These are phyloP conservation scores for Serendipita sp. DNA, from an alignment of 768 basidiomycete genomes.

Conservation along the genomic window DNA sequence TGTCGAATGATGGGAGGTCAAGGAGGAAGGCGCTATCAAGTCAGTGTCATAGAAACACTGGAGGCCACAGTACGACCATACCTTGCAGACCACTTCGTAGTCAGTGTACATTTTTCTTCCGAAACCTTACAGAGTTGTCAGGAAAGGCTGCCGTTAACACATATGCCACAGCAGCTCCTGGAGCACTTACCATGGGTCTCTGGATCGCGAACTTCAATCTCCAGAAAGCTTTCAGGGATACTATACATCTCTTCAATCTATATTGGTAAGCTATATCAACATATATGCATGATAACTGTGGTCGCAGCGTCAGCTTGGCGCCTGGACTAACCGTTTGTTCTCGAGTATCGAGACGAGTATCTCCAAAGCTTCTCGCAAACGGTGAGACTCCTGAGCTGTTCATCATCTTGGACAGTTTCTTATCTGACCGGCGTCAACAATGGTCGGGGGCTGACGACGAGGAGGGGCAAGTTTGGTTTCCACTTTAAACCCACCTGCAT, in stretches of 20 bases:
- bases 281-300: conserved; percentile 17
- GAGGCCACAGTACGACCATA: conserved; percentile 19
- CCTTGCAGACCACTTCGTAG: conserved; percentile 97
- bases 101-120: conserved; percentile 99
- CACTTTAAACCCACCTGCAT: background rate
- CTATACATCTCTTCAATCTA: conserved; percentile 98
- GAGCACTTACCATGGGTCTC: conserved; percentile 73
- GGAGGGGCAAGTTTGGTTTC: background rate
- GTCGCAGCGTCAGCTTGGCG: conserved; percentile 15
- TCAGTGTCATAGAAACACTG: conserved; percentile 5
- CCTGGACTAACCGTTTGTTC: conserved; percentile 23
- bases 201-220: conserved; percentile 93
- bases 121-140: conserved; percentile 41
- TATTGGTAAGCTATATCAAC: conserved; percentile 5
- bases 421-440: background rate
- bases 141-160: background rate
- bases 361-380: conserved; percentile 27
- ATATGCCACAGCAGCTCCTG: background rate
- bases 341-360: conserved; percentile 21
- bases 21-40: background rate
- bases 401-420: background rate
- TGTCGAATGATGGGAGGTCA: background rate
- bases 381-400: conserved; percentile 19
- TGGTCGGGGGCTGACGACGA: background rate
- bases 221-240: conserved; percentile 89